Conservation (phyloP, 352 stramenopile genomes). For the Phytophthora parvispora region DNA sequence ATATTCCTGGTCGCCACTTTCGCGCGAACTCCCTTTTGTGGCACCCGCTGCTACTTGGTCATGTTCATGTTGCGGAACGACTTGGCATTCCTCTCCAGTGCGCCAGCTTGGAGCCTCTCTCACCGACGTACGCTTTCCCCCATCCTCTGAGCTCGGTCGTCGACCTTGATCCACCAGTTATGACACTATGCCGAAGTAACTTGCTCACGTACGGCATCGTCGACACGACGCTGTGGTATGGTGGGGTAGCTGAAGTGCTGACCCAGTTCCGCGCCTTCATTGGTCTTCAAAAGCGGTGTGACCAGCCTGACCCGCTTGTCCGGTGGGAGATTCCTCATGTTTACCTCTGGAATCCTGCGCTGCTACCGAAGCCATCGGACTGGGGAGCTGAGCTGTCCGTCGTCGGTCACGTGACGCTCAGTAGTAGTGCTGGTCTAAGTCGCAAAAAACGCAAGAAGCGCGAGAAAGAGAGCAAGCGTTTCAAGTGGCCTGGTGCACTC, state of each 20-base stretch:
- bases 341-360: slow-evolving; percentile 46
- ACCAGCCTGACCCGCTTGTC: slow-evolving; percentile 22
- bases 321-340: slow-evolving; percentile 50
- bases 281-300: slow-evolving; percentile 27
- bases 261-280: slow-evolving; percentile 47
- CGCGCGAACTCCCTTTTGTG: slow-evolving; percentile 46
- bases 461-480: slow-evolving; percentile 11
- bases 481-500: slow-evolving; percentile 4
- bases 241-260: slow-evolving; percentile 31
- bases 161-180: slow-evolving; percentile 11
- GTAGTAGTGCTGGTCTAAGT: slow-evolving; percentile 11
- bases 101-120: slow-evolving; percentile 36
- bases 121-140: slow-evolving; percentile 42
- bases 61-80: slow-evolving; percentile 46
- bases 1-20: slow-evolving; percentile 32
- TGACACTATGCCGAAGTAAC: slow-evolving; percentile 36
- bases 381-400: slow-evolving; percentile 47
- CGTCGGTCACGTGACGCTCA: slow-evolving; percentile 38
- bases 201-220: slow-evolving; percentile 35
- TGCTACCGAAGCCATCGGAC: slow-evolving; percentile 49
- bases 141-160: slow-evolving; percentile 35
- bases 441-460: slow-evolving; percentile 6
- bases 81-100: slow-evolving; percentile 56
- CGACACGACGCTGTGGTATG: slow-evolving; percentile 37
- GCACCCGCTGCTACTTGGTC: slow-evolving; percentile 45